phyloP scores from a whole-genome alignment of 202 grass and related monocot genomes.

The Zoysia matrella region DNA sequence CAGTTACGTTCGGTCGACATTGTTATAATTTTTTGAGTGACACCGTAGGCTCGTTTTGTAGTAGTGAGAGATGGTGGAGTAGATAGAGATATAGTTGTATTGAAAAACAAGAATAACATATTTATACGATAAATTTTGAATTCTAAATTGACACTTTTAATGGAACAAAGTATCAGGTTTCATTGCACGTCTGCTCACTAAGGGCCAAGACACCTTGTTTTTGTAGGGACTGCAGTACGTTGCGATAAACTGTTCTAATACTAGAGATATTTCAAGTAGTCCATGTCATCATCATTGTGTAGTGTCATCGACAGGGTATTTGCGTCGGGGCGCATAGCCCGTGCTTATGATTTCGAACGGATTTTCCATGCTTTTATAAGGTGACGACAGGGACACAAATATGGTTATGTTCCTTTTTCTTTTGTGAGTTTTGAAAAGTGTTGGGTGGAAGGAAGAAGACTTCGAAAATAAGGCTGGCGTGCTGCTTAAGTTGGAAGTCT shows the following conservation, averaged over 20 bases:
- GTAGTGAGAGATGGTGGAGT: no score
- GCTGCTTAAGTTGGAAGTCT: not conserved
- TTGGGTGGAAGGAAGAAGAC: constrained; percentile 6
- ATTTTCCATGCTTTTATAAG: not conserved
- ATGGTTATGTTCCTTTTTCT: not conserved
- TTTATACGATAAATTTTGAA: no score
- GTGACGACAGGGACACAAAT: not conserved
- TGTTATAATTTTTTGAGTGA: no score
- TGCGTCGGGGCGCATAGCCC: not conserved
- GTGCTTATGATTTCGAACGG: not conserved
- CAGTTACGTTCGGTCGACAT: no score
- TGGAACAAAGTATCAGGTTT: no score
- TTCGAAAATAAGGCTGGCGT: not conserved
- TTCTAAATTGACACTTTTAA: no score
- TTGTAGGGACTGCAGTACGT: no score
- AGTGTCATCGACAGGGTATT: not conserved
- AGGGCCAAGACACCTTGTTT: not conserved
- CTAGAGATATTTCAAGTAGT: not conserved
- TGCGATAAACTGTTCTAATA: no score
- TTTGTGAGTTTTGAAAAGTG: constrained; percentile 2
- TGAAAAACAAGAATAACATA: no score
- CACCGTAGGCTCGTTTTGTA: no score
- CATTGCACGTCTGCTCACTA: no score
- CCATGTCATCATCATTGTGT: not conserved
- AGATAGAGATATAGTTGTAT: no score